These are phyloP conservation scores for Penicillium verrucosum DNA, from an alignment of 2,329 filamentous ascomycete genomes.

Conservation along the genomic window DNA sequence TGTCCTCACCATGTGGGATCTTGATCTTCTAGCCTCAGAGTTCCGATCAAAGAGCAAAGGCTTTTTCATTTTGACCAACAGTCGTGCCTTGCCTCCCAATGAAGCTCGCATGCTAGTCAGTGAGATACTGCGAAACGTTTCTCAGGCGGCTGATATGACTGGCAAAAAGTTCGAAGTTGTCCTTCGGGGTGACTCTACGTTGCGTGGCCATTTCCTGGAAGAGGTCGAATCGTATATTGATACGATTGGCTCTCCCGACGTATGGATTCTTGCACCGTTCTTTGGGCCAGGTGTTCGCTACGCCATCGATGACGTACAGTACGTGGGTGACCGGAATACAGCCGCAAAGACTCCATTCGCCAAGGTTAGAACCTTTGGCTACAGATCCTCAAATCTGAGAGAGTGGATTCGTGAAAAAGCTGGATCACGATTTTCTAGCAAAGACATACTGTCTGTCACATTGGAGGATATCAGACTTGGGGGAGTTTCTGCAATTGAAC, in stretches of 20 bases:
- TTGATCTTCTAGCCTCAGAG: not conserved
- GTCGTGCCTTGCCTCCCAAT: not conserved
- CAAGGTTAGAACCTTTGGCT: not conserved
- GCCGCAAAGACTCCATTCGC: not conserved
- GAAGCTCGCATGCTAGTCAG: not conserved
- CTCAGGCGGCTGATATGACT: not conserved
- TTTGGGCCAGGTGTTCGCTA: not conserved
- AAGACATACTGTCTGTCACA: not conserved
- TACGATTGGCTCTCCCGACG: not conserved
- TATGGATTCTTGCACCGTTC: not conserved
- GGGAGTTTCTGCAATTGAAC: not conserved
- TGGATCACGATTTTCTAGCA: not conserved
- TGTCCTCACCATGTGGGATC: not conserved
- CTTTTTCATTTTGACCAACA: not conserved
- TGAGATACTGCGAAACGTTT: not conserved
- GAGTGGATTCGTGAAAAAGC: constrained; percentile 1
- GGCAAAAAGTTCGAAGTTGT: not conserved
- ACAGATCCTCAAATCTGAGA: not conserved
- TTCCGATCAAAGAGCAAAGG: not conserved
- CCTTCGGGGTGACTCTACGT: not conserved
- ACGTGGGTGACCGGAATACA: not conserved
- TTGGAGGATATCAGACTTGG: not conserved
- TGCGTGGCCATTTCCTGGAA: not conserved
- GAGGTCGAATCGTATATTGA: not conserved
- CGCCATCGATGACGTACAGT: not conserved